These are phyloP conservation scores for Polychaeton citri DNA, from an alignment of 2,329 filamentous ascomycete species.

Conservation along the genomic window DNA sequence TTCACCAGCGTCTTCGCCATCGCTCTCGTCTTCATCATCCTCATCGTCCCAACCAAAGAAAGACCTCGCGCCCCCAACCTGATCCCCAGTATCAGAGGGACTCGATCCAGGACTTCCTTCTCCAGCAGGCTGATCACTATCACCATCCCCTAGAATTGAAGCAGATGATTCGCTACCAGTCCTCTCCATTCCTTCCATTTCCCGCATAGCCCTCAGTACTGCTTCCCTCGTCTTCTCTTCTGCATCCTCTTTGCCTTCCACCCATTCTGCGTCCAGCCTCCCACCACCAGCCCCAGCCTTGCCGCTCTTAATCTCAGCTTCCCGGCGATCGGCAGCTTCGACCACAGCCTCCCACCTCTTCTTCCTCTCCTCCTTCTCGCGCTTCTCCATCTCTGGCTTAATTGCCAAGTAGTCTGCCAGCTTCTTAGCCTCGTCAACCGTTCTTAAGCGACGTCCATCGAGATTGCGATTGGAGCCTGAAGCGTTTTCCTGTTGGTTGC, in stretches of 20 bases:
- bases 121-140: conserved; percentile 16
- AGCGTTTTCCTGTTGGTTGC: conserved; percentile 53
- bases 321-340: conserved; percentile 65
- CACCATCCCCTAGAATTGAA: conserved; percentile 12
- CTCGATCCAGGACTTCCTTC: conserved; percentile 15
- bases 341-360: conserved; percentile 83
- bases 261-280: conserved; percentile 74
- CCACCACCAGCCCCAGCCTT: conserved; percentile 44
- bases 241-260: conserved; percentile 86
- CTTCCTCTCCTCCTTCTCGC: conserved; percentile 75
- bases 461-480: conserved; percentile 88
- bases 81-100: conserved; percentile 25
- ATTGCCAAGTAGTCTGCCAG: conserved; percentile 88
- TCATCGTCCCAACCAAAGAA: conserved; percentile 74
- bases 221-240: conserved; percentile 70
- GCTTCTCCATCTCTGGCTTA: conserved; percentile 93
- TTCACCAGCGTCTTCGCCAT: conserved; percentile 26
- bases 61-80: conserved; percentile 23
- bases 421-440: conserved; percentile 88
- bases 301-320: conserved; percentile 70
- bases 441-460: conserved; percentile 77
- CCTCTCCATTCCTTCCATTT: conserved; percentile 37
- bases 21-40: conserved; percentile 37
- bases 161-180: conserved; percentile 31
- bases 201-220: conserved; percentile 56